Percentiles rank a stretch among this genome's conserved stretches.
phyloP scores from a whole-genome alignment of 768 basidiomycete genomes.

The Boletellus ananas region DNA sequence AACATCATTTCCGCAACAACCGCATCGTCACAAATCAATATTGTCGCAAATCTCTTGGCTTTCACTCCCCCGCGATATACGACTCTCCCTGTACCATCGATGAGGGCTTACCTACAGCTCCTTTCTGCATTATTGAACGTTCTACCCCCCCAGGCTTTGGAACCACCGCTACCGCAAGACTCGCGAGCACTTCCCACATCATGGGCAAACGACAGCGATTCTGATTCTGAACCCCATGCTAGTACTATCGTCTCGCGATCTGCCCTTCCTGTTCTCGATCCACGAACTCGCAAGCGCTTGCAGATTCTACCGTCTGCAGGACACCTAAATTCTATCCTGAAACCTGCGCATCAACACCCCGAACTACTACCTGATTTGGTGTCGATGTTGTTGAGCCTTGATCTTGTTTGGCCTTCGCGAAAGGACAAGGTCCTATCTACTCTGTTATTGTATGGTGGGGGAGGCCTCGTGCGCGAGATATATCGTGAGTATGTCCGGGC shows the following conservation, averaged over 20 bases:
- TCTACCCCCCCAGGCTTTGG: constrained; percentile 52
- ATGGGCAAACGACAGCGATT: constrained; percentile 36
- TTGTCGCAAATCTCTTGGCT: constrained; percentile 68
- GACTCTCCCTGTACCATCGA: constrained; percentile 39
- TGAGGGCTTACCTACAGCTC: constrained; percentile 54
- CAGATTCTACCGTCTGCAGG: constrained; percentile 47
- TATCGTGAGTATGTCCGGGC: constrained; percentile 65
- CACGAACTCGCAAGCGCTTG: constrained; percentile 60
- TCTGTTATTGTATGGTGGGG: constrained; percentile 49
- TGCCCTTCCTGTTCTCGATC: constrained; percentile 46
- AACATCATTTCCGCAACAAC: constrained; percentile 32
- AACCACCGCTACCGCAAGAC: constrained; percentile 35
- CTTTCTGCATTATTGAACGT: constrained; percentile 47
- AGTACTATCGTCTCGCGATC: constrained; percentile 33
- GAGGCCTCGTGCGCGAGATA: constrained; percentile 68
- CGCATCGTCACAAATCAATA: constrained; percentile 43
- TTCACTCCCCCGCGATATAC: constrained; percentile 64
- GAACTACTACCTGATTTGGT: constrained; percentile 47
- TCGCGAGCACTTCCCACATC: constrained; percentile 8
- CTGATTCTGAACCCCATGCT: constrained; percentile 36
- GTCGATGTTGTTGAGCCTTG: constrained; percentile 53
- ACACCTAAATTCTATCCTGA: constrained; percentile 57
- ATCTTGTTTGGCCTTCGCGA: constrained; percentile 55
- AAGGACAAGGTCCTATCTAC: constrained; percentile 56
- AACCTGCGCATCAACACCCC: constrained; percentile 37